Evolutionary conservation across 2,329 filamentous ascomycete genomes (phyloP).

Genomic region (Peltaster fructicola): DNA sequence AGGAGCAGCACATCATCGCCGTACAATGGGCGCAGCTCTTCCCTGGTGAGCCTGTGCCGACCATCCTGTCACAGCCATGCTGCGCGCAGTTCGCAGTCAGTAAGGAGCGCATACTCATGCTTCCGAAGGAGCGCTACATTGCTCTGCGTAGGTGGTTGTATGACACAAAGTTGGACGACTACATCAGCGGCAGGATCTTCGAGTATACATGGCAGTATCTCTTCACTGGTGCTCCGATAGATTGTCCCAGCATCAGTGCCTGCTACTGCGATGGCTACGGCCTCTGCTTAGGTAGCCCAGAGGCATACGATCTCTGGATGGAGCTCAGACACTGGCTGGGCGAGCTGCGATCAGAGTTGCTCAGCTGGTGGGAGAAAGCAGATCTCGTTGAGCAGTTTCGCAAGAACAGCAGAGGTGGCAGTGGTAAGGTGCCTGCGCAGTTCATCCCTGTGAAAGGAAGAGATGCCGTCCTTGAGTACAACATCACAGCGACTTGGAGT

Average conservation of each 20-base stretch:
- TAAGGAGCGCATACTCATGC: conserved; percentile 36
- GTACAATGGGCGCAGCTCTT: conserved; percentile 31
- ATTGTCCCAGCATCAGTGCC: conserved; percentile 34
- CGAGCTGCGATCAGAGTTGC: conserved; percentile 24
- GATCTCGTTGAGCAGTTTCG: conserved; percentile 20
- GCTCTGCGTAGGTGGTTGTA: conserved; percentile 44
- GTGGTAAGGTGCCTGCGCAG: conserved; percentile 21
- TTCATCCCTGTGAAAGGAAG: conserved; percentile 24
- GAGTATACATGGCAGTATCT: conserved; percentile 49
- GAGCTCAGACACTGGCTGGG: conserved; percentile 26
- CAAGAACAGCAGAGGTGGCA: conserved; percentile 20
- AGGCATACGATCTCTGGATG: conserved; percentile 31
- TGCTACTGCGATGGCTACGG: conserved; percentile 50
- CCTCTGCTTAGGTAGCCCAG: conserved; percentile 38
- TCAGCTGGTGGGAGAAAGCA: conserved; percentile 25
- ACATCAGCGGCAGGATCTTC: conserved; percentile 40
- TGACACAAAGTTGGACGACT: conserved; percentile 37
- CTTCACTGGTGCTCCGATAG: conserved; percentile 34
- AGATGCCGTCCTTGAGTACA: conserved; percentile 24
- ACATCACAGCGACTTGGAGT: conserved; percentile 27
- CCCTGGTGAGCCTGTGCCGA: conserved; percentile 28
- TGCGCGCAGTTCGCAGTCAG: conserved; percentile 48
- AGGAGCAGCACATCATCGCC: conserved; percentile 27
- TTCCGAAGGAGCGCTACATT: conserved; percentile 36
- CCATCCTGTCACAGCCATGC: conserved; percentile 41